Evolutionary conservation across 1,284 basidiomycete species (phyloP), one percentile per base, ranked within the genome.

Genomic region (Cutaneotrichosporon dermatis): DNA sequence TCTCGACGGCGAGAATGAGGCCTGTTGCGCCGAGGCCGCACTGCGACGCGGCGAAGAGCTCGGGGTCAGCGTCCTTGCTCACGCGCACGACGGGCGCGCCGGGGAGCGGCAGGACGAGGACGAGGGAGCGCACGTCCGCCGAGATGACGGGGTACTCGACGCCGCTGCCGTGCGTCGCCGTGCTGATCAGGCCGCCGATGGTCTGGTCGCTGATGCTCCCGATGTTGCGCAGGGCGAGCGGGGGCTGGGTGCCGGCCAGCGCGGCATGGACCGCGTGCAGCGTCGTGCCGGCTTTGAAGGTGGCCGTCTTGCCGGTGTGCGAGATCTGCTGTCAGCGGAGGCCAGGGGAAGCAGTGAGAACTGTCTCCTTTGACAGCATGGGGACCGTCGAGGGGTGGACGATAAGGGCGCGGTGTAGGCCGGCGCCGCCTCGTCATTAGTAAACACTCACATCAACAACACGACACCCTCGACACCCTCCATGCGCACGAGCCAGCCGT

Each of bases 171-270:
- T 99, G 95, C 0, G 94, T 94, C 4, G 92, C 92, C 46, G 96
- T 99, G 9, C 92, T 88, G 71, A 99, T 84, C 65, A 94, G 85
- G 39, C 95, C 95, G n/a, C 85, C 94, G 64, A 99, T 83, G 3
- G 93, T 93, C 78, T 98, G 95, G 76, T 97, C 92, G 43, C 92
- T 95, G 73, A 99, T 98, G 44, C 92, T 95, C 44, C 96, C 96
- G 63, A 98, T 83, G 76, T 92, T 96, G 71, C 85, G 86, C 84
- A 99, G 87, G 48, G 93, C 92, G 25, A 97, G 83, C 1, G 75
- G 62, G 12, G 75, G 75, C 36, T 83, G 82, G 67, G 87, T 80
- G n/a, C 80, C 76, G 41, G 83, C 85, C 55, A 98, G 87, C 15
- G 67, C 51, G 15, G 68, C 57, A 59, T 93, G 89, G 12, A 94